These are phyloP conservation scores for Grosmannia clavigera DNA, from an alignment of 2,329 filamentous ascomycete species.

Conservation along the genomic window DNA sequence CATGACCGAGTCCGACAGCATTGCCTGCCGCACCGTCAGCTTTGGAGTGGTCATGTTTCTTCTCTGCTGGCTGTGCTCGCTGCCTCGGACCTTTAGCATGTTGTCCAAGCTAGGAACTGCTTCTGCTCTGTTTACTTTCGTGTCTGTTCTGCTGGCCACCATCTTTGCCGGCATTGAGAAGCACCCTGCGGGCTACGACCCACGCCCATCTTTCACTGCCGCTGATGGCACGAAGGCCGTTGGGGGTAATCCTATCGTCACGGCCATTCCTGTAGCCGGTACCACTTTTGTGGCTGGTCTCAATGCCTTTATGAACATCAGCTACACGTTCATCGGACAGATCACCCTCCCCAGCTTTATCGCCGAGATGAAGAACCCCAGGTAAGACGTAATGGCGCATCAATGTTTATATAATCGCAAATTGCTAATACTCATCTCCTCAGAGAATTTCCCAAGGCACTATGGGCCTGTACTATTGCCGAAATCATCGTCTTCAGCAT, in stretches of 20 bases:
- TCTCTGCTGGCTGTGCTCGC: slow-evolving; percentile 64
- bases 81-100: slow-evolving; percentile 74
- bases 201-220: slow-evolving; percentile 26
- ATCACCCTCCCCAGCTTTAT: slow-evolving; percentile 93
- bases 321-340: slow-evolving; percentile 91
- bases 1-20: slow-evolving; percentile 55
- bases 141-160: slow-evolving; percentile 74
- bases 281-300: slow-evolving; percentile 75
- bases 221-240: slow-evolving; percentile 17
- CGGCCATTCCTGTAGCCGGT: slow-evolving; percentile 51
- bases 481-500: slow-evolving; percentile 79
- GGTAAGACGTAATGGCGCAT: slow-evolving; percentile 16
- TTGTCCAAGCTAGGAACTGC: slow-evolving; percentile 67
- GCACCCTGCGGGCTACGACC: slow-evolving; percentile 57
- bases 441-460: slow-evolving; percentile 80
- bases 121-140: slow-evolving; percentile 78
- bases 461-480: slow-evolving; percentile 81
- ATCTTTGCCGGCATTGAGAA: slow-evolving; percentile 69
- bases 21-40: slow-evolving; percentile 61
- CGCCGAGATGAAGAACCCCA: slow-evolving; percentile 70
- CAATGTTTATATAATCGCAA: too few relatives aligned
- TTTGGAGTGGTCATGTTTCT: slow-evolving; percentile 65
- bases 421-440: slow-evolving; percentile 18
- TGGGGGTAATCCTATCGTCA: slow-evolving; percentile 53
- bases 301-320: slow-evolving; percentile 88